These are phyloP conservation scores for Epicoccum nigrum DNA, from an alignment of 2,329 filamentous ascomycete species.

Conservation along the genomic window DNA sequence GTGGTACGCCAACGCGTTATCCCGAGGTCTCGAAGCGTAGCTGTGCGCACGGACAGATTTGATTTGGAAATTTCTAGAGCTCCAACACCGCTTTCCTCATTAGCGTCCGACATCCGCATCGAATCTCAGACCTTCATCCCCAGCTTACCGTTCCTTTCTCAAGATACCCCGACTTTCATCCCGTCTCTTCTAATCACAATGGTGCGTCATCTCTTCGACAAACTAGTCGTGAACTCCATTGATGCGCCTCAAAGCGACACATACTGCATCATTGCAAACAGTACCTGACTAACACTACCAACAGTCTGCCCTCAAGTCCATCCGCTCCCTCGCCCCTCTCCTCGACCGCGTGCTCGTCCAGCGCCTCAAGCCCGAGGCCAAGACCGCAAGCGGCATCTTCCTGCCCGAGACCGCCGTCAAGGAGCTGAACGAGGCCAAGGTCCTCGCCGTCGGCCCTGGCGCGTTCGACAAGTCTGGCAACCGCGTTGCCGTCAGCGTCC, in stretches of 20 bases:
- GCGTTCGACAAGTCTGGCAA: constrained; percentile 86
- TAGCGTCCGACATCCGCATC: constrained; percentile 18
- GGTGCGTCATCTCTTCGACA: constrained; percentile 20
- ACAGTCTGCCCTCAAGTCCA: constrained; percentile 77
- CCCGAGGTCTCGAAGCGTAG: constrained; percentile 22
- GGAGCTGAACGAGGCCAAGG: constrained; percentile 97
- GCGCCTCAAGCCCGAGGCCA: constrained; percentile 94
- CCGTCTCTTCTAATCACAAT: constrained; percentile 21
- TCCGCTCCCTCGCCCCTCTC: constrained; percentile 92
- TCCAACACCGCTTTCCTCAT: constrained; percentile 10
- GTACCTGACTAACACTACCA: background rate
- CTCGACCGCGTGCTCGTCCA: constrained; percentile 98
- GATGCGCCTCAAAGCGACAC: background rate
- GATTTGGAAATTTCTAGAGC: constrained; percentile 31
- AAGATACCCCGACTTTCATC: constrained; percentile 24
- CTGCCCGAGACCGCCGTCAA: constrained; percentile 96
- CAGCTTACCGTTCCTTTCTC: constrained; percentile 14
- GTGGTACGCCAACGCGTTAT: constrained; percentile 13
- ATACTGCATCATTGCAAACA: background rate
- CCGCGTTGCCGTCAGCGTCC: constrained; percentile 82
- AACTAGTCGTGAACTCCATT: background rate
- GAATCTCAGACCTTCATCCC: constrained; percentile 13
- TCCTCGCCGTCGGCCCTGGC: constrained; percentile 92
- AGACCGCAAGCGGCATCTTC: constrained; percentile 97
- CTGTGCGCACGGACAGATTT: constrained; percentile 20